phyloP scores from a whole-genome alignment of 1,284 basidiomycete genomes.

The Cutaneotrichosporon cyanovorans region DNA sequence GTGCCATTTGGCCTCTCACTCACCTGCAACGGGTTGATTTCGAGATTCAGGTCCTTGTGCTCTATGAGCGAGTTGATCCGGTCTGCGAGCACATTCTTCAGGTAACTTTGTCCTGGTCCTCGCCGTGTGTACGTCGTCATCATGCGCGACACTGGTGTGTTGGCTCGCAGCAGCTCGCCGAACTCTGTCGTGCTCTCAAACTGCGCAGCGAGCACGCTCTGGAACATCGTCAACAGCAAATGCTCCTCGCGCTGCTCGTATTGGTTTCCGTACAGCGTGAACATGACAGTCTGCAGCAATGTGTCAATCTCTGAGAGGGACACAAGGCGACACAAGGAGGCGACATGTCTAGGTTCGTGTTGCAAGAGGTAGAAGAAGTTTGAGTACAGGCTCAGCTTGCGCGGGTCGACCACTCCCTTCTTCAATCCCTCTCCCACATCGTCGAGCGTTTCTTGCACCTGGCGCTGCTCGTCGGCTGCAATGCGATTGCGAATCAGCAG shows the following conservation, averaged over 20 bases:
- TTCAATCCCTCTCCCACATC: conserved; percentile 79
- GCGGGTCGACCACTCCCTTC: conserved; percentile 70
- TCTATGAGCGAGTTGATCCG: conserved; percentile 97
- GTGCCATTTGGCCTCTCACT: conserved; percentile 9
- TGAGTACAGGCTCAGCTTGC: conserved; percentile 83
- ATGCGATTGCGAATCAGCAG: conserved; percentile 96
- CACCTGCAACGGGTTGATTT: conserved; percentile 97
- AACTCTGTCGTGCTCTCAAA: conserved; percentile 98
- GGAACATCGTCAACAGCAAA: conserved; percentile 95
- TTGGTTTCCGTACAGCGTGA: conserved; percentile 98
- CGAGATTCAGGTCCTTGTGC: conserved; percentile 95
- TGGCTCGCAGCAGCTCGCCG: conserved; percentile 89
- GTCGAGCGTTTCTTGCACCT: conserved; percentile 88
- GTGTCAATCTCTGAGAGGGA: conserved; percentile 95
- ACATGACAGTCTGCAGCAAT: conserved; percentile 99
- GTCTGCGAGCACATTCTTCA: conserved; percentile 92
- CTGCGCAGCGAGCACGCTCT: conserved; percentile 94
- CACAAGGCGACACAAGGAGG: conserved; percentile 92
- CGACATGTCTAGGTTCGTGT: conserved; percentile 93
- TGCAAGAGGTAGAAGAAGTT: conserved; percentile 98
- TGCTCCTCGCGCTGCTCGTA: conserved; percentile 99
- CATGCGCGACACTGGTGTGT: conserved; percentile 98
- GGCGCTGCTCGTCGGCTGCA: conserved; percentile 92
- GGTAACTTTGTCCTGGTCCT: conserved; percentile 93
- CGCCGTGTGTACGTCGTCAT: conserved; percentile 99